Evolutionary conservation across 2,329 filamentous ascomycete genomes (phyloP).

Genomic region (Cladophialophora psammophila): DNA sequence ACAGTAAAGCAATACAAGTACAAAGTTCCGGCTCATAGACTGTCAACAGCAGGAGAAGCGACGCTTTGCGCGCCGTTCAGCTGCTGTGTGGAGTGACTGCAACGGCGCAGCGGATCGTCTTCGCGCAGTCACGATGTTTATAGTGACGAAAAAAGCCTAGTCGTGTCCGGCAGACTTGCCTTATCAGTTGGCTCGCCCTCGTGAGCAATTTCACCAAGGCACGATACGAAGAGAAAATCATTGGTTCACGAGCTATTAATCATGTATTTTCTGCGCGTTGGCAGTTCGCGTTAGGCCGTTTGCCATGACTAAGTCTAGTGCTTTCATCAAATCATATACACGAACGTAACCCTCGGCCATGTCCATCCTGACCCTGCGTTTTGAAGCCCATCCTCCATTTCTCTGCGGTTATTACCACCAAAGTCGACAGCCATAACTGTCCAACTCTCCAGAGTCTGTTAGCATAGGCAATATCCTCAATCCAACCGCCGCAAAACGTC

Average conservation of each 20-base stretch:
- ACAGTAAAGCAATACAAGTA: background rate
- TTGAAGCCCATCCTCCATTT: background rate
- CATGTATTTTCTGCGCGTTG: slow-evolving; percentile 29
- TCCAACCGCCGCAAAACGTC: slow-evolving; percentile 20
- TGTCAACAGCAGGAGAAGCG: background rate
- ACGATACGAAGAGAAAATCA: background rate
- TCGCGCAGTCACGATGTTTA: background rate
- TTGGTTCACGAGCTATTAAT: slow-evolving; percentile 10
- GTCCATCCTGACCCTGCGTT: slow-evolving; percentile 2
- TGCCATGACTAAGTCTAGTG: slow-evolving; percentile 32
- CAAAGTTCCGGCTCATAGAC: background rate
- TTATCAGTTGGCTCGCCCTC: background rate
- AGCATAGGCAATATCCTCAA: slow-evolving; percentile 14
- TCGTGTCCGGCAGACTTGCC: background rate
- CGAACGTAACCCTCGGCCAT: slow-evolving; percentile 30
- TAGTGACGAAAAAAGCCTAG: background rate
- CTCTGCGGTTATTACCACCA: slow-evolving; percentile 26
- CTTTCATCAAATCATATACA: slow-evolving; percentile 35
- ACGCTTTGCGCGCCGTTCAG: background rate
- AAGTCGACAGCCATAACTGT: slow-evolving; percentile 31
- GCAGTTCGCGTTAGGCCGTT: slow-evolving; percentile 16
- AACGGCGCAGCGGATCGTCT: background rate
- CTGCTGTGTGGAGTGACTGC: background rate
- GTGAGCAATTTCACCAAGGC: background rate
- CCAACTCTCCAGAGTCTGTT: slow-evolving; percentile 4